phyloP scores from a whole-genome alignment of 305 asterid genomes.

The Fraxinus floribunda region DNA sequence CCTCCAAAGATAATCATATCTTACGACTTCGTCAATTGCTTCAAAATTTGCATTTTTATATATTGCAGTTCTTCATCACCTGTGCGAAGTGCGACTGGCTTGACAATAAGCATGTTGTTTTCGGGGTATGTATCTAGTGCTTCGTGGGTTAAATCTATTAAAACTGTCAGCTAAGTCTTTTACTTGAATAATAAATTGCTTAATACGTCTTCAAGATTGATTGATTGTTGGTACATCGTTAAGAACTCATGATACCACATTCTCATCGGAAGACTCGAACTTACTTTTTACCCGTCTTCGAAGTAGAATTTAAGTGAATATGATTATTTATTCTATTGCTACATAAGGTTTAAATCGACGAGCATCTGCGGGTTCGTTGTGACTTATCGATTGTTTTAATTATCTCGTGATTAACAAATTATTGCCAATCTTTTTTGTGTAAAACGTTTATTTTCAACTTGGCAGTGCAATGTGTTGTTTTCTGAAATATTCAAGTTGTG shows the following conservation, averaged over 20 bases:
- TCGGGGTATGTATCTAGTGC: constrained; percentile 65
- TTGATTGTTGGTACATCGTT: background rate
- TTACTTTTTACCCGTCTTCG: background rate
- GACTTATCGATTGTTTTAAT: background rate
- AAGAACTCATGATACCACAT: background rate
- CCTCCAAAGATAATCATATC: background rate
- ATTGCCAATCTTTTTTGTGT: background rate
- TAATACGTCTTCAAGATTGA: background rate
- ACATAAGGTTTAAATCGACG: background rate
- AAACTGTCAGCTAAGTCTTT: constrained; percentile 1
- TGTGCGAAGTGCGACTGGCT: constrained; percentile 98
- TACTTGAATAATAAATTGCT: background rate
- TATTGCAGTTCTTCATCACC: constrained; percentile 80
- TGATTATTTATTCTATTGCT: background rate
- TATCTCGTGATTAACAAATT: background rate
- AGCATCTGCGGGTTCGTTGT: background rate
- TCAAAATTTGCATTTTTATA: constrained; percentile 21
- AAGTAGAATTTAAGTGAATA: background rate
- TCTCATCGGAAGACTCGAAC: background rate
- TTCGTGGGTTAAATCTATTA: constrained; percentile 1
- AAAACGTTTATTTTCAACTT: background rate
- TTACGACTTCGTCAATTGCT: background rate
- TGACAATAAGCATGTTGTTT: constrained; percentile 92
- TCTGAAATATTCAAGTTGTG: constrained; percentile 21
- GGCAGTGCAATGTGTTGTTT: background rate